phyloP scores from a whole-genome alignment of 1,284 basidiomycete genomes.

The Fistulinella cinereoalba region DNA sequence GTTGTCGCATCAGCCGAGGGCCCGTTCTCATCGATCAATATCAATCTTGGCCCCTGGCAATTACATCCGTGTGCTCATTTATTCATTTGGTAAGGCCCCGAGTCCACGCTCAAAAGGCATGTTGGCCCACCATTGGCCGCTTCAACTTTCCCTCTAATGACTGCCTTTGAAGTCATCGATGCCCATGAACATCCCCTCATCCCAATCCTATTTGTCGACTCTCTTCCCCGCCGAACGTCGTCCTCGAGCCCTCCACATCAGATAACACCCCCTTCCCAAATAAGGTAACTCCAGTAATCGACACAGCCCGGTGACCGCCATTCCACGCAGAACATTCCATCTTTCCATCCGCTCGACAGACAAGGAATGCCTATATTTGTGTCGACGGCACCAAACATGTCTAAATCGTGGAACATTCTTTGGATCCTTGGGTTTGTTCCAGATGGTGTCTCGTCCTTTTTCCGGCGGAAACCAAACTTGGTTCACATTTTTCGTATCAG shows the following conservation, averaged over 20 bases:
- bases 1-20: not conserved
- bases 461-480: slow-evolving; percentile 15
- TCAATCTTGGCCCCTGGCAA: not conserved
- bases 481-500: slow-evolving; percentile 3
- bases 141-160: not conserved
- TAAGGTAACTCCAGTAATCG: slow-evolving; percentile 19
- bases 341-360: not conserved
- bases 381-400: slow-evolving; percentile 25
- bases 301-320: slow-evolving; percentile 18
- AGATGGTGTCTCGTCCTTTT: slow-evolving; percentile 3
- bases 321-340: slow-evolving; percentile 31
- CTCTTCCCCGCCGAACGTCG: not conserved
- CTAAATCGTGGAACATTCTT: slow-evolving; percentile 10
- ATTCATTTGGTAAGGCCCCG: slow-evolving; percentile 4
- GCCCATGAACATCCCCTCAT: not conserved
- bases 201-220: not conserved
- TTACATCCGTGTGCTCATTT: not conserved
- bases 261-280: slow-evolving; percentile 5
- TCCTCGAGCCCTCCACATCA: not conserved
- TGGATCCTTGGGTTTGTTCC: not conserved
- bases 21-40: slow-evolving; percentile 7
- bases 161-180: slow-evolving; percentile 2
- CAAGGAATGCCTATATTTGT: slow-evolving; percentile 10
- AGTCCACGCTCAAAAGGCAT: slow-evolving; percentile 19
- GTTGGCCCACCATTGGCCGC: slow-evolving; percentile 11